phyloP scores from a whole-genome alignment of 176 grass and related monocot genomes.

The Carex scoparia region DNA sequence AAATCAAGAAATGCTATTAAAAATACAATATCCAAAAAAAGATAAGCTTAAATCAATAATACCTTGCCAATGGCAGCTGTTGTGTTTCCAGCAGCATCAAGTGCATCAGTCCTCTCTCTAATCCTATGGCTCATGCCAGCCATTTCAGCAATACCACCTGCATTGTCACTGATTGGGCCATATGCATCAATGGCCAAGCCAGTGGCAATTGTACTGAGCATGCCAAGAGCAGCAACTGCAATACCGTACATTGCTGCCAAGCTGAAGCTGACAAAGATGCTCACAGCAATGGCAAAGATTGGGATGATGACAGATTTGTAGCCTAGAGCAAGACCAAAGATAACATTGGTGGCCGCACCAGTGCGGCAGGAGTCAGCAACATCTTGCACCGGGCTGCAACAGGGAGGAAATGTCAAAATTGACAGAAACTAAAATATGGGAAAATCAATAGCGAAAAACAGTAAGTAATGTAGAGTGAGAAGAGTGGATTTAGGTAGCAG shows the following conservation, averaged over 20 bases:
- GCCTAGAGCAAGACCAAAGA: conserved; percentile 89
- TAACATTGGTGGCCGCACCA: conserved; percentile 85
- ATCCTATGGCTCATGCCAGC: conserved; percentile 96
- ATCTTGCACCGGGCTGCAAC: conserved; percentile 79
- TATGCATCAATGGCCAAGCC: conserved; percentile 95
- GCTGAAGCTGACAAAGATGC: conserved; percentile 87
- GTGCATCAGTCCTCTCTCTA: conserved; percentile 86
- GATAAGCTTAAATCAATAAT: neutral
- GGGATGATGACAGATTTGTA: conserved; percentile 93
- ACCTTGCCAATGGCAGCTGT: conserved; percentile 97
- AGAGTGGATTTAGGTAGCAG: neutral
- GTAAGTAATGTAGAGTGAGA: neutral
- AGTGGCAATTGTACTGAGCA: conserved; percentile 91
- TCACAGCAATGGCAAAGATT: conserved; percentile 80
- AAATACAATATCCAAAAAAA: neutral
- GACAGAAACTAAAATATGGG: neutral
- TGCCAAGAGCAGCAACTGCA: conserved; percentile 91
- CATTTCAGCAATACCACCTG: conserved; percentile 97
- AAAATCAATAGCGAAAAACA: neutral
- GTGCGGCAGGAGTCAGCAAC: conserved; percentile 88
- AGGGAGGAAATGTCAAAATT: neutral
- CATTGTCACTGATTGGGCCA: conserved; percentile 89
- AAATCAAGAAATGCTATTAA: neutral
- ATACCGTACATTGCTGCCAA: conserved; percentile 89
- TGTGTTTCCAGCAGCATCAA: conserved; percentile 92